These are phyloP conservation scores for Ceratocystis alfenasii DNA, from an alignment of 2,329 filamentous ascomycete genomes.

Conservation along the genomic window DNA sequence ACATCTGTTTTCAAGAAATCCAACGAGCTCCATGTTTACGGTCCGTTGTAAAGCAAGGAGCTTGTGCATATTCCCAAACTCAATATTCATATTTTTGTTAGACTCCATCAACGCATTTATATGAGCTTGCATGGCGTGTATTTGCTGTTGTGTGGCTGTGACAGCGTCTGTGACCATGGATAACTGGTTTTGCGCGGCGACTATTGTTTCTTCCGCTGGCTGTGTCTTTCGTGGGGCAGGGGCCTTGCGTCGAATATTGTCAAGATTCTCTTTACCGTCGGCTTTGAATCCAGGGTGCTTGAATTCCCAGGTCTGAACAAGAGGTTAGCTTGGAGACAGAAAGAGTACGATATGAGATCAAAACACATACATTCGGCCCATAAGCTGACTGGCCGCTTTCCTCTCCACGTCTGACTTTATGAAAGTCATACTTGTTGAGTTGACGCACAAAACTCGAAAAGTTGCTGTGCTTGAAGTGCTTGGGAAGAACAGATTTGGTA, in stretches of 20 bases:
- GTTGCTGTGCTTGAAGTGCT: conserved; percentile 98
- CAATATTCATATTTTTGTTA: conserved; percentile 50
- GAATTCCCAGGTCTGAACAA: conserved; percentile 73
- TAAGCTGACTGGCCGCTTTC: conserved; percentile 43
- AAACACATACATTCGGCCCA: conserved; percentile 55
- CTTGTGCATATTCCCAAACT: conserved; percentile 49
- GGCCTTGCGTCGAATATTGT: conserved; percentile 92
- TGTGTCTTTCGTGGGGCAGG: conserved; percentile 73
- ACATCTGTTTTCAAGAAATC: conserved; percentile 32
- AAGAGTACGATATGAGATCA: background rate
- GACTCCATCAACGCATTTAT: conserved; percentile 63
- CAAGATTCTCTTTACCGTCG: conserved; percentile 89
- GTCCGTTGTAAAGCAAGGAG: conserved; percentile 46
- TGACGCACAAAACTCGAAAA: conserved; percentile 95
- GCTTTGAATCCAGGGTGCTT: conserved; percentile 93
- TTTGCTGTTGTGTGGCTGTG: conserved; percentile 21
- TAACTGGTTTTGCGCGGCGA: conserved; percentile 65
- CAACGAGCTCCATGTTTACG: conserved; percentile 46
- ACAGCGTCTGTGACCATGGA: conserved; percentile 17
- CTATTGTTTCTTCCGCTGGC: conserved; percentile 57
- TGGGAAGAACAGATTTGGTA: conserved; percentile 89
- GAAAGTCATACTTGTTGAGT: conserved; percentile 95
- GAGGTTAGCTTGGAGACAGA: background rate
- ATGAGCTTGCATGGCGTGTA: conserved; percentile 64
- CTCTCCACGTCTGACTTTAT: conserved; percentile 64